phyloP scores from a whole-genome alignment of 2,329 filamentous ascomycete genomes.

The Penicillium sp. region DNA sequence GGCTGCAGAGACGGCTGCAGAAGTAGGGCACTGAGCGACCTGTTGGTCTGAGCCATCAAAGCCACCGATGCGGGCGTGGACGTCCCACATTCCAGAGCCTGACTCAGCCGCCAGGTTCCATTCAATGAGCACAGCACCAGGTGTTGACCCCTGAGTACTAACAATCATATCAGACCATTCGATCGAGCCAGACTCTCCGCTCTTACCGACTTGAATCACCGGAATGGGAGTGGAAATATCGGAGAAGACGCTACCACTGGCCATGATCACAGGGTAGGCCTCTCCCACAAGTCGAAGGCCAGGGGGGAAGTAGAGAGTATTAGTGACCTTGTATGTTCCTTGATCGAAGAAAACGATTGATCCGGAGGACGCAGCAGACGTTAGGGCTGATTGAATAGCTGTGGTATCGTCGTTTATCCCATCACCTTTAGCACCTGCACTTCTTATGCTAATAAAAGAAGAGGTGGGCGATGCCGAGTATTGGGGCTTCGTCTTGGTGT shows the following conservation, averaged over 20 bases:
- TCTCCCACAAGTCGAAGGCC: conserved; percentile 57
- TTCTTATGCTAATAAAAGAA: conserved; percentile 48
- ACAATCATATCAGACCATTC: conserved; percentile 74
- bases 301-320: conserved; percentile 49
- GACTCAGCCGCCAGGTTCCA: conserved; percentile 63
- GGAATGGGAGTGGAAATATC: conserved; percentile 60
- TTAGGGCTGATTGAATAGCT: conserved; percentile 59
- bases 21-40: conserved; percentile 45
- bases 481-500: conserved; percentile 54
- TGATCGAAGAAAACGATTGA: conserved; percentile 59
- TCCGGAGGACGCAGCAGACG: conserved; percentile 48
- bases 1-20: conserved; percentile 33
- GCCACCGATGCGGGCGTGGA: conserved; percentile 53
- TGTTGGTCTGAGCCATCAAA: conserved; percentile 51
- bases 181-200: conserved; percentile 63
- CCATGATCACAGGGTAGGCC: conserved; percentile 57
- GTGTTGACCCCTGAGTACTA: conserved; percentile 64
- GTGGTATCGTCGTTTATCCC: conserved; percentile 60
- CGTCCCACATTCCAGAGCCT: conserved; percentile 57
- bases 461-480: conserved; percentile 44
- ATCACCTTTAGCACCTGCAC: conserved; percentile 50
- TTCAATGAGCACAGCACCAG: conserved; percentile 69
- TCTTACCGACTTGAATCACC: conserved; percentile 65
- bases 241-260: conserved; percentile 56
- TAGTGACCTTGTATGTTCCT: conserved; percentile 53